Evolutionary conservation across 177 flowering plant species (phyloP), one percentile per base, ranked within the genome.

Genomic region (Vitis hybrid): DNA sequence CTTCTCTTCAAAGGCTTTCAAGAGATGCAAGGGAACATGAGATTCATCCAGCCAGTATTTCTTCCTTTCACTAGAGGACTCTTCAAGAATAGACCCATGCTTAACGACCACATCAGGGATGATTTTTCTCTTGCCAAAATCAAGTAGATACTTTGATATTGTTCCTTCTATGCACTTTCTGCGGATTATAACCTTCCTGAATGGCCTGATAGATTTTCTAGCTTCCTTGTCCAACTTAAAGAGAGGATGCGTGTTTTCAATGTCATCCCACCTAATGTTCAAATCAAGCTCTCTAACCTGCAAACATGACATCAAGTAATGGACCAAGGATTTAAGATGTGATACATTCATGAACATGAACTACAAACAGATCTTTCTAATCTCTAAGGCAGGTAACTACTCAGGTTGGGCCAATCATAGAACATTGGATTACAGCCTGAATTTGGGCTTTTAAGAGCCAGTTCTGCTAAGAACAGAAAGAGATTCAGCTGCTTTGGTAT

Each of bases 81-180:
- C 90, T 66, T 92, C 89, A 63, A 87, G 68, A 77, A 74, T 69
- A 26, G 79, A 59, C 14, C 98, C 98, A 83, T 91, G 80, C 74
- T 62, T 84, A 67, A 67, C 63, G 52, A 96, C 97, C 78, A 81
- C 73, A 19, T 91, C 91, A 60, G 99, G 98, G 51, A 96, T 85
- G 71, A 63, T 72, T 78, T 81, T 89, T 80, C 99, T 90, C 81
- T 89, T 96, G 57, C 99, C 98, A 85, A 96, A 96, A 81, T 96
- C 98, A 60, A 96, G 85, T 73, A 96, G 93, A 82, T 93, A 93
- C 73, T 85, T 92, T 50, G 78, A 82, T 21, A 65, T 31, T 53
- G 81, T 48, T 62, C 88, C 92, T 71, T 89, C 92, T 5, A 76
- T 48, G 69, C 75, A 74, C 78, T 92, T 96, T 75, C 89, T 78